Evolutionary conservation across 2,329 filamentous ascomycete genomes (phyloP), one percentile per base, ranked within the genome.

Genomic region (Penicillium sp.): DNA sequence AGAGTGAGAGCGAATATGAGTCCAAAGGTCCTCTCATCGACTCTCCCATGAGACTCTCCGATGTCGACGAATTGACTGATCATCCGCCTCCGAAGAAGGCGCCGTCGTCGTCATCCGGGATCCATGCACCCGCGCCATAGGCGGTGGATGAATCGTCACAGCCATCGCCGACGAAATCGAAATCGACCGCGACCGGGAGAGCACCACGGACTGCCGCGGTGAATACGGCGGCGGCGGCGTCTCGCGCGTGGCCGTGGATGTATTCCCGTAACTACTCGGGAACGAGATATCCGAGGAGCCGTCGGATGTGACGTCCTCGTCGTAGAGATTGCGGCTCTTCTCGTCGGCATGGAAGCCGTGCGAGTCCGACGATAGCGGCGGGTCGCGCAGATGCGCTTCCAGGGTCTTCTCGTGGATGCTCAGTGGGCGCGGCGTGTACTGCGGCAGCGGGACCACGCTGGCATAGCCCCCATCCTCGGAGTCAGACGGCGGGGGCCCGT

Each of bases 171-270:
- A 54, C 7, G 62, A 62, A 1, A 62, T 42, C 20, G 64, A 65
- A 38, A 62, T 58, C 7, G 63, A 59, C 30, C 58, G 53, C 2
- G 64, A 62, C 11, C 59, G 58, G 14, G 55, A 43, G 10, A 59
- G 47, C 27, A 61, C 61, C 2, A 47, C 41, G 1, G 50, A 54
- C n/a, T 51, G 54, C 17, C 54, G 56, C 2, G 62, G 54, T 2
- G 67, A 69, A 36, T 70, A 70, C 7, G 67, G 64, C 19, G 67
- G 67, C 3, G 67, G 67, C 2, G 65, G 67, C 0, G 67, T 69
- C 23, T 69, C 67, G 11, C 64, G 51, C 4, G 67, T 70, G 7
- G 67, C 67, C 3, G 67, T 70, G 0, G 67, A 70, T 3, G 67
- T 70, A 41, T 70, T 69, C 5, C 67, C 67, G 47, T 67, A 68